Evolutionary conservation across 1,139 yeast species (phyloP), one percentile per base, ranked within the genome.

Genomic region (Saccharomyces uvarum): DNA sequence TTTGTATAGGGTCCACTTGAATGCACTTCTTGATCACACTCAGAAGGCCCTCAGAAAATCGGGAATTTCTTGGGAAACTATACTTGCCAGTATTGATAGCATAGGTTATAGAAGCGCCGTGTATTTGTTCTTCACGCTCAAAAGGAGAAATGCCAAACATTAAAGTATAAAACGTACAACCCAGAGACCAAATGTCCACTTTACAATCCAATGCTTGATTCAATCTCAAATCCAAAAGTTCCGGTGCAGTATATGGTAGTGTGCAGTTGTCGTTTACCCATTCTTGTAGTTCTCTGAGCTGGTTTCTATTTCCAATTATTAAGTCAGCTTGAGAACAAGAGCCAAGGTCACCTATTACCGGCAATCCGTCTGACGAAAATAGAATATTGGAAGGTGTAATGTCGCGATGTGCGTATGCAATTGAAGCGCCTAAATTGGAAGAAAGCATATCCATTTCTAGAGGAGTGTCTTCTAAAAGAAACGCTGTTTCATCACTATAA

Each of bases 151-250:
- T 77, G 0, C 87, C 86, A 70, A 86, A 91, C 70, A 93, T 77
- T 60, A 88, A 73, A 1, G 91, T 81, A 70, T 86, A 91, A 26
- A 89, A 67, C 1, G 89, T 75, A 66, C 97, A 89, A 0, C 98
- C 98, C 33, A 90, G 70, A 4, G 95, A 86, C 98, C 98, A 91
- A 19, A 91, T 81, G 66, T 91, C 98, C 4, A 87, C 84, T 54
- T 80, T 78, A 65, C 87, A 96, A 56, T 84, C 83, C 49, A 91
- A 76, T 3, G 72, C 70, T 13, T 80, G 69, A 51, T 84, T 84
- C 0, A 88, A 80, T 52, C 81, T 82, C 52, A 89, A 87, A 62
- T 88, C 95, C 56, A 90, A 74, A 49, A 91, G 74, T 66, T 91
- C 98, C 0, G 98, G 98, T 0, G 97, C 96, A 44, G 96, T 74